Conservation (phyloP, 2,329 filamentous ascomycete species). For the Exophiala spinifera region DNA sequence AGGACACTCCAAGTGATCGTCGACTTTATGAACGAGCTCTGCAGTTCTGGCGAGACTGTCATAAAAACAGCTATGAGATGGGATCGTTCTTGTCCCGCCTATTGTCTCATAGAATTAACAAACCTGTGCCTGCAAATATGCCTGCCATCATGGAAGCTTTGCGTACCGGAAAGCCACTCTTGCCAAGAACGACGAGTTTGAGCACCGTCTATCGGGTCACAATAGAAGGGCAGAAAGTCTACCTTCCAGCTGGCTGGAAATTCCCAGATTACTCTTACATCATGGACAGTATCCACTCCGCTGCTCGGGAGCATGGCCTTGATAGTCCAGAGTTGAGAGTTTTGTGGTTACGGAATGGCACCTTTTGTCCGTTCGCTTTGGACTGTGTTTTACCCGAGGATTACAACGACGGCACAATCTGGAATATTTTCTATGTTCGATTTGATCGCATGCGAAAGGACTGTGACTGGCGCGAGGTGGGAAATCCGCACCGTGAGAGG, state of each 20-base stretch:
- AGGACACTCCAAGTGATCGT: neutral
- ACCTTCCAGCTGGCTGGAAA: neutral
- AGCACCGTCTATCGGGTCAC: neutral
- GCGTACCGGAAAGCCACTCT: too few relatives aligned
- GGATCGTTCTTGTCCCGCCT: neutral
- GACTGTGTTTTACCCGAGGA: neutral
- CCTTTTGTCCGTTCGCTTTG: neutral
- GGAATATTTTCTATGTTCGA: neutral
- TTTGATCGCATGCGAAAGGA: neutral
- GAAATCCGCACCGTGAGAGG: neutral
- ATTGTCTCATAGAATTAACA: neutral
- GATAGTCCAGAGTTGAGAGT: neutral
- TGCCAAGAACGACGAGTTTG: neutral
- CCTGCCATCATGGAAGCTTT: neutral
- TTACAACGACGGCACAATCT: neutral
- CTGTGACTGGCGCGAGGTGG: neutral
- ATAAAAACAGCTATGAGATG: too few relatives aligned
- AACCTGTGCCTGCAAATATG: neutral
- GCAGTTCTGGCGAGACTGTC: too few relatives aligned
- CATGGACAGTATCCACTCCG: neutral
- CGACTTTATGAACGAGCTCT: too few relatives aligned
- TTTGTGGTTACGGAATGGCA: neutral
- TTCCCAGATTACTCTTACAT: neutral
- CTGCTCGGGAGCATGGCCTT: neutral
- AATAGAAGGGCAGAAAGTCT: neutral